Conservation (phyloP, 2,329 filamentous ascomycete species). For the Calonectria pauciramosa region DNA sequence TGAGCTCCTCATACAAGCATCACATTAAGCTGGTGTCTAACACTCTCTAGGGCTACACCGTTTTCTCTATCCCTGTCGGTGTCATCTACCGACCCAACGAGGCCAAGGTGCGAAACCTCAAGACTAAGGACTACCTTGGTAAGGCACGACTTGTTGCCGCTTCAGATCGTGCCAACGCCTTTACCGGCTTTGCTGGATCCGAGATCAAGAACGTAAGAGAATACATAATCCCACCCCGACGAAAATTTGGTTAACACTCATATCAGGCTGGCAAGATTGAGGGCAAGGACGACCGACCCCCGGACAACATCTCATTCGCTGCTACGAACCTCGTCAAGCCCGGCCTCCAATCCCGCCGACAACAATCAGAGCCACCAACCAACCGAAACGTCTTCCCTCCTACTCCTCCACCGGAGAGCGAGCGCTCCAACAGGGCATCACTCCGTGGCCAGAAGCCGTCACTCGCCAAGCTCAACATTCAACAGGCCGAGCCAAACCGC, state of each 20-base stretch:
- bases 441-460: constrained; percentile 73
- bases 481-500: constrained; percentile 63
- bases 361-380: constrained; percentile 87
- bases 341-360: constrained; percentile 82
- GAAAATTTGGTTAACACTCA: constrained; percentile 29
- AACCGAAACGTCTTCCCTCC: constrained; percentile 91
- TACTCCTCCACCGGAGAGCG: constrained; percentile 95
- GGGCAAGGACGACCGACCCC: constrained; percentile 82
- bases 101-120: constrained; percentile 97
- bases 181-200: constrained; percentile 84
- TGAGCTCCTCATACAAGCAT: constrained; percentile 55
- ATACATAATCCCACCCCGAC: constrained; percentile 11
- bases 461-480: constrained; percentile 74
- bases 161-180: constrained; percentile 83
- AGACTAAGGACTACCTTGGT: constrained; percentile 97
- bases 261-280: constrained; percentile 63
- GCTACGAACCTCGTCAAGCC: constrained; percentile 94
- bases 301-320: constrained; percentile 89
- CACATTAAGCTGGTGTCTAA: constrained; percentile 41
- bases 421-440: constrained; percentile 73
- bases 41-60: constrained; percentile 84
- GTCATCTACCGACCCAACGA: constrained; percentile 96
- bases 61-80: constrained; percentile 97
- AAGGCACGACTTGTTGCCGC: constrained; percentile 95
- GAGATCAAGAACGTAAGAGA: constrained; percentile 79